Base-by-base conservation (phyloP, 2,329 filamentous ascomycete species). In the Aspergillus vadensis region DNA sequence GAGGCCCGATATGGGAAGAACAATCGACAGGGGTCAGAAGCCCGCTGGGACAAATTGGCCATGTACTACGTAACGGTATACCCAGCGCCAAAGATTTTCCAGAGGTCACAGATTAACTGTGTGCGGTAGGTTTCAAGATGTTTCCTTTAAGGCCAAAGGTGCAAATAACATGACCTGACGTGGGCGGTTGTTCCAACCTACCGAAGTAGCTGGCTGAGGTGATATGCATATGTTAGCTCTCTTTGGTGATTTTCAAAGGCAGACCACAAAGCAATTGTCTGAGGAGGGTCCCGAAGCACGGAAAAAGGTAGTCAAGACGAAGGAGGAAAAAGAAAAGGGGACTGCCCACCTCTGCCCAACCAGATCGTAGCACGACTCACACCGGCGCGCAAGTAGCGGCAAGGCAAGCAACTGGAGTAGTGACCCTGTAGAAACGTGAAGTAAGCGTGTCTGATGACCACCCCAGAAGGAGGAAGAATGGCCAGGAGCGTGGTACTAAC, bases 1-100 rank as follows among this genome's bases (percentile, higher is more conserved):
- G 62, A 66, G 63, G 55, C 65, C 57, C 54, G 30, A 36, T 63
- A 61, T 60, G 59, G 53, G 61, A 53, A 61, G 62, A 19, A 60
- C 60, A 67, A 62, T 50, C 47, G 48, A 58, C 43, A 55, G 47
- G 17, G 47, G 36, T n/a, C 23, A 21, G 44, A 30, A 27, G 44
- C 23, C 27, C 39, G 44, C 53, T 55, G 25, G 19, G 10, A 47
- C 30, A 25, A 32, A 47, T 36, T 43, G 25, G 23, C 27, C 41
- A 44, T 32, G 41, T 44, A 39, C 53, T 43, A 44, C 53, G 53
- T 55, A 55, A 47, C 41, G 43, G 30, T 43, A 55, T 19, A 21
- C 30, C 25, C 23, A 30, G 27, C 39, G 39, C 53, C 38, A 23
- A 55, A 47, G 41, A 32, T n/a, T 50, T 27, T 32, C 21, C 17